phyloP scores from a whole-genome alignment of 2,329 filamentous ascomycete genomes.

The Sporothrix humicola region DNA sequence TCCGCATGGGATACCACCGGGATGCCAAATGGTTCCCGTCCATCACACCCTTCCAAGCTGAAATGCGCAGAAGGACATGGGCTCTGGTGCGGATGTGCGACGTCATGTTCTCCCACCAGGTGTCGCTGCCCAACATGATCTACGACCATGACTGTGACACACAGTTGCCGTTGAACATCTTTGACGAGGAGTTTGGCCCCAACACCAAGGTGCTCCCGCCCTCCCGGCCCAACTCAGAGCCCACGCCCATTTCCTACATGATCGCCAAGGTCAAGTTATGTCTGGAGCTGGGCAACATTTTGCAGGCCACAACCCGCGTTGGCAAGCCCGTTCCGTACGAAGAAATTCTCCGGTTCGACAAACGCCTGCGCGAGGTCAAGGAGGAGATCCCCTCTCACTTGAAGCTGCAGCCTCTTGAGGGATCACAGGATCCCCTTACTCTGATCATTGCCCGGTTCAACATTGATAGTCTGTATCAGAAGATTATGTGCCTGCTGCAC shows the following conservation, averaged over 20 bases:
- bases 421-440: slow-evolving; percentile 79
- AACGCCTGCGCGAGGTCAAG: slow-evolving; percentile 64
- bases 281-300: slow-evolving; percentile 71
- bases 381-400: slow-evolving; percentile 80
- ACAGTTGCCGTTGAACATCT: slow-evolving; percentile 75
- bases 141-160: slow-evolving; percentile 77
- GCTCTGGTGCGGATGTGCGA: slow-evolving; percentile 74
- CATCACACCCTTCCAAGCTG: slow-evolving; percentile 75
- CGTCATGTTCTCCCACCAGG: slow-evolving; percentile 77
- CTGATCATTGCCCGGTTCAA: slow-evolving; percentile 85
- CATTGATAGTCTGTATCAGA: slow-evolving; percentile 84
- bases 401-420: slow-evolving; percentile 74
- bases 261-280: slow-evolving; percentile 74
- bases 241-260: slow-evolving; percentile 79
- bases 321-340: slow-evolving; percentile 65
- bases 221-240: slow-evolving; percentile 69
- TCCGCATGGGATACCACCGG: slow-evolving; percentile 78
- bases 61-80: slow-evolving; percentile 74
- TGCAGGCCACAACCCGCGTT: slow-evolving; percentile 67
- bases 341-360: slow-evolving; percentile 67
- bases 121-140: slow-evolving; percentile 71
- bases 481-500: slow-evolving; percentile 87
- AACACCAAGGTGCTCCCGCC: slow-evolving; percentile 70
- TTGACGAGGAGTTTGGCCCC: slow-evolving; percentile 79
- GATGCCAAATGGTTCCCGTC: slow-evolving; percentile 76